Evolutionary conservation across 108 stramenopile genomes (phyloP).

Genomic region (Asterionellopsis glacialis): DNA sequence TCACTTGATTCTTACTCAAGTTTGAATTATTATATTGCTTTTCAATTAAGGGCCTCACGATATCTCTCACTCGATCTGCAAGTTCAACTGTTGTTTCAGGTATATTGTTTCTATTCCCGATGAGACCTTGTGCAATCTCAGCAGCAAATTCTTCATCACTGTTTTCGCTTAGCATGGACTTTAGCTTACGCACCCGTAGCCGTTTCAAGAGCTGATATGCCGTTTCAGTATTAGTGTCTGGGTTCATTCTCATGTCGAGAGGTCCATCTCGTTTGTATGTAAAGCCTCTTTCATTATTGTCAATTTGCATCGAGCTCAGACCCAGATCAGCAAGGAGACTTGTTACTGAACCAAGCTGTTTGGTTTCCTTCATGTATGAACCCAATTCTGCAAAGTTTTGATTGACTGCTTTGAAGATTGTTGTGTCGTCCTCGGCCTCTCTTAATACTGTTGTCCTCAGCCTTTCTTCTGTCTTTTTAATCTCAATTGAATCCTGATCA

Average conservation of each 20-base stretch:
- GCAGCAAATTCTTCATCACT: slow-evolving; percentile 7
- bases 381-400: no score
- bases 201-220: slow-evolving; percentile 6
- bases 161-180: slow-evolving; percentile 2
- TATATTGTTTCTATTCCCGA: not conserved
- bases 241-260: slow-evolving; percentile 49
- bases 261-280: slow-evolving; percentile 30
- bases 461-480: no score
- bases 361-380: slow-evolving; percentile 8
- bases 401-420: no score
- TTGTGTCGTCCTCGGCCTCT: no score
- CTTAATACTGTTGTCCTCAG: no score
- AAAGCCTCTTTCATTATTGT: slow-evolving; percentile 28
- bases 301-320: slow-evolving; percentile 42
- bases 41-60: no score
- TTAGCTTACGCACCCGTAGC: not conserved
- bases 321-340: slow-evolving; percentile 39
- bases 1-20: slow-evolving; percentile 1
- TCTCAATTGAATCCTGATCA: no score
- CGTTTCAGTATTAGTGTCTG: slow-evolving; percentile 1
- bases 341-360: slow-evolving; percentile 16
- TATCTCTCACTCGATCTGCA: no score
- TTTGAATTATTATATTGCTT: slow-evolving; percentile 2
- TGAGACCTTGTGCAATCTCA: slow-evolving; percentile 3
- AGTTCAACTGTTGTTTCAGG: no score